Evolutionary conservation across 169 alveolate species (phyloP), one percentile per base, ranked within the genome.

Genomic region (Neospora caninum): DNA sequence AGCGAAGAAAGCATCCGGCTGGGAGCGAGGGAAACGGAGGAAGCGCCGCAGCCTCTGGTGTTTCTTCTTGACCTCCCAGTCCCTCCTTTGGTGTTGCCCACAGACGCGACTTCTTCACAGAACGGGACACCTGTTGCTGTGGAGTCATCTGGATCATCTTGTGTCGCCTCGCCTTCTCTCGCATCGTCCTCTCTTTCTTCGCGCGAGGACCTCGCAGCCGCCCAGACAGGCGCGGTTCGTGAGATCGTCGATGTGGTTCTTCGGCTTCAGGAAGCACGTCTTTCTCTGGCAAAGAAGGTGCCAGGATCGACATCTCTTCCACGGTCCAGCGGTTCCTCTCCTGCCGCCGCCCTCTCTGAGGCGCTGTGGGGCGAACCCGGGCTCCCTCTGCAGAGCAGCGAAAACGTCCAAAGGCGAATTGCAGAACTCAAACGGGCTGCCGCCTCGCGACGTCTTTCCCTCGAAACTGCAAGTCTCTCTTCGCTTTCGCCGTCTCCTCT

Each of bases 371-470:
- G 86, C 1, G 31, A 78, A 13, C 7, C 22, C 45, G 86, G 49
- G 22, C 54, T 82, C 6, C 89, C 89, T 27, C 67, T 82, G 53
- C 89, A 82, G 67, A 42, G 69, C 69, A 82, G 89, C 64, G 89
- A 82, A 41, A 36, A 31, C 6, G 41, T 82, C 38, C 89, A 41
- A n/a, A 16, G 64, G 67, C 54, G 64, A 6, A 27, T 73, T 13
- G 49, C 2, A 43, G 84, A 6, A 6, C 84, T 73, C 34, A 13
- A 49, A 41, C 89, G 89, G 38, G 67, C 54, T 6, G 73, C 73
- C 31, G n/a, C n/a, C 31, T 64, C 73, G n/a, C 73, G 73, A 9
- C 73, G 73, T 7, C 16, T 22, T 4, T 49, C 58, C 58, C 58
- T 49, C 58, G 58, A 49, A 4, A 7, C 58, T 49, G 22, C 22